A percentile compares a stretch with the other conserved stretches of the same genome.
phyloP scores from a whole-genome alignment of 1,284 basidiomycete genomes.

The Moesziomyces globuligerus region DNA sequence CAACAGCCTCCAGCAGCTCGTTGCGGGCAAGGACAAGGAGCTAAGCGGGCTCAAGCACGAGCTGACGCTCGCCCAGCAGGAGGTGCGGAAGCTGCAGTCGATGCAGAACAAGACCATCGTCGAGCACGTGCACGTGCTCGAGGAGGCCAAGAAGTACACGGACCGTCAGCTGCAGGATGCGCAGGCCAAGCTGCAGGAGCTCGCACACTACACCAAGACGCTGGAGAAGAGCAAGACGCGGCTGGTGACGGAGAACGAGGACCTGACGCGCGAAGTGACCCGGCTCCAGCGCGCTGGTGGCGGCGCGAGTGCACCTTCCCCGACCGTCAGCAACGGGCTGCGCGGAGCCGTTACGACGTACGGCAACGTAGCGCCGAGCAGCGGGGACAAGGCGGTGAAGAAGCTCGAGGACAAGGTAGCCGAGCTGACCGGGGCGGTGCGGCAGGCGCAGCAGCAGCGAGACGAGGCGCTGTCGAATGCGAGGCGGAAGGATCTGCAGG shows the following conservation, averaged over 20 bases:
- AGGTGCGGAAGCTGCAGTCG: slow-evolving; percentile 70
- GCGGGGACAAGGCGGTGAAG: slow-evolving; percentile 34
- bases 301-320: slow-evolving; percentile 10
- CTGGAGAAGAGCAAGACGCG: slow-evolving; percentile 83
- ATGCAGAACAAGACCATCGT: slow-evolving; percentile 97
- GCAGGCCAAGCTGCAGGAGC: slow-evolving; percentile 79
- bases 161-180: slow-evolving; percentile 89
- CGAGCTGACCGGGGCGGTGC: slow-evolving; percentile 63
- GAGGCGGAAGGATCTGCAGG: slow-evolving; percentile 75
- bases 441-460: slow-evolving; percentile 56
- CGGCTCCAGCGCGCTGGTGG: slow-evolving; percentile 64
- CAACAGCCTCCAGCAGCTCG: slow-evolving; percentile 75
- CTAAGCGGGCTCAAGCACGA: slow-evolving; percentile 81
- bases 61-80: slow-evolving; percentile 77
- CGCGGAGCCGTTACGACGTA: slow-evolving; percentile 29
- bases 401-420: slow-evolving; percentile 75
- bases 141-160: slow-evolving; percentile 95
- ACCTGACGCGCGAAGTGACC: slow-evolving; percentile 80
- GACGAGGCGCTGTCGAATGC: slow-evolving; percentile 70
- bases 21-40: slow-evolving; percentile 80
- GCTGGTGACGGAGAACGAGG: slow-evolving; percentile 84
- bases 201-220: slow-evolving; percentile 80
- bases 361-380: slow-evolving; percentile 29
- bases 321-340: slow-evolving; percentile 28
- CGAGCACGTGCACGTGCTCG: slow-evolving; percentile 96